Percentiles rank a stretch among this genome's conserved stretches.
Evolutionary conservation across 2,329 filamentous ascomycete species (phyloP).

Genomic region (Colletotrichum tanaceti): DNA sequence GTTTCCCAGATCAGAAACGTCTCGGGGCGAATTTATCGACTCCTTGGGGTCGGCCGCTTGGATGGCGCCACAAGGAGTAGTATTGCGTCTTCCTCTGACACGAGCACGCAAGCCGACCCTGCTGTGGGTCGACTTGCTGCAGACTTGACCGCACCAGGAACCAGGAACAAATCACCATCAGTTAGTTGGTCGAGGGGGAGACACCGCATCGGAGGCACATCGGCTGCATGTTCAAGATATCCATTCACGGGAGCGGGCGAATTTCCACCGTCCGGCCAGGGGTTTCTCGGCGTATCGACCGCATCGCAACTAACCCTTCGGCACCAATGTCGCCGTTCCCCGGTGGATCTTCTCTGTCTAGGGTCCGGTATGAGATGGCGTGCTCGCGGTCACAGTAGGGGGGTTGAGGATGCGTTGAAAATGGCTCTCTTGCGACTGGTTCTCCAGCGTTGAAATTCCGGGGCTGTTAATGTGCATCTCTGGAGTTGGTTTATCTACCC

Average conservation of each 20-base stretch:
- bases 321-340: slow-evolving; percentile 15
- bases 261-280: neutral
- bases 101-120: slow-evolving; percentile 31
- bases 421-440: neutral
- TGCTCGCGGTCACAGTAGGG: slow-evolving; percentile 1
- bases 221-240: neutral
- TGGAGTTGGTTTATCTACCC: neutral
- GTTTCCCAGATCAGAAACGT: too few species aligned
- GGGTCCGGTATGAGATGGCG: slow-evolving; percentile 2
- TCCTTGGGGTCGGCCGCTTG: neutral
- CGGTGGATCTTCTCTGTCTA: neutral
- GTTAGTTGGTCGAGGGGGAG: neutral
- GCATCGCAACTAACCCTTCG: neutral
- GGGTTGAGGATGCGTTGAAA: neutral
- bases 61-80: slow-evolving; percentile 22
- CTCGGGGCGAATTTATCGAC: slow-evolving; percentile 12
- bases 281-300: slow-evolving; percentile 5
- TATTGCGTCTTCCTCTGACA: slow-evolving; percentile 33
- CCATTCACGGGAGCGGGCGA: neutral
- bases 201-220: neutral
- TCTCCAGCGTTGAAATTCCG: neutral
- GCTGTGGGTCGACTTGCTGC: slow-evolving; percentile 17
- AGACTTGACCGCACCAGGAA: slow-evolving; percentile 7
- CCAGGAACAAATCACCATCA: slow-evolving; percentile 3
- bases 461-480: too few species aligned